Evolutionary conservation across 2,329 filamentous ascomycete species (phyloP).

Genomic region (Albophoma yamanashiensis): DNA sequence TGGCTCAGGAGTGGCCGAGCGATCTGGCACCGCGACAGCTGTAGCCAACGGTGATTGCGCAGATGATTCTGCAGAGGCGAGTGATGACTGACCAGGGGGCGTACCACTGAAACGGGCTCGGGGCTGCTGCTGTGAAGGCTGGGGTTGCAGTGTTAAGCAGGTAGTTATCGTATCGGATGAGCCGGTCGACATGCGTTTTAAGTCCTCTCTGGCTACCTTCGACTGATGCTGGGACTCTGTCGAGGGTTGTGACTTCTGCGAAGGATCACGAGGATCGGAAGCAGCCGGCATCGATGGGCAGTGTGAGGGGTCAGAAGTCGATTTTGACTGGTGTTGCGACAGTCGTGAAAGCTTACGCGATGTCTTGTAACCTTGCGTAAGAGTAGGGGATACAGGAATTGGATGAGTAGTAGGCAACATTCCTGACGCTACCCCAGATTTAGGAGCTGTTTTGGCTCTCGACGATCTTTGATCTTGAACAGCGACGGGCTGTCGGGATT

Average conservation of each 20-base stretch:
- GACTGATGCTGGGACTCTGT: neutral
- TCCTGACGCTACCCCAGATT: neutral
- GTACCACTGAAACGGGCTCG: neutral
- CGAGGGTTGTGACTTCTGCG: neutral
- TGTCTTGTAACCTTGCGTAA: neutral
- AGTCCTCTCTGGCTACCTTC: neutral
- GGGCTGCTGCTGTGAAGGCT: neutral
- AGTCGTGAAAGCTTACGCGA: neutral
- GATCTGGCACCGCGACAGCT: neutral
- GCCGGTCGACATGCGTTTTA: neutral
- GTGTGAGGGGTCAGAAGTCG: neutral
- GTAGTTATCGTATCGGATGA: neutral
- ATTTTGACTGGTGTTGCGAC: neutral
- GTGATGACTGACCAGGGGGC: neutral
- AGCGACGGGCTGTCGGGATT: neutral
- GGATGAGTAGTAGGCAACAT: too few species aligned
- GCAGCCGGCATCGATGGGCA: neutral
- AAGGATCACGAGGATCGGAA: neutral
- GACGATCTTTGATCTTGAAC: neutral
- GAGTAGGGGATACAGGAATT: neutral
- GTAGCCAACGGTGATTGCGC: slow-evolving; percentile 4
- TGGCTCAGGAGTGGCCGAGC: slow-evolving; percentile 5
- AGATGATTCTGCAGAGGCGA: neutral
- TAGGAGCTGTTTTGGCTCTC: neutral
- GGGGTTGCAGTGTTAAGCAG: neutral